Evolutionary conservation across 177 flowering plant species (phyloP), one percentile per base, ranked within the genome.

Genomic region (Tripterygium wilfordii): DNA sequence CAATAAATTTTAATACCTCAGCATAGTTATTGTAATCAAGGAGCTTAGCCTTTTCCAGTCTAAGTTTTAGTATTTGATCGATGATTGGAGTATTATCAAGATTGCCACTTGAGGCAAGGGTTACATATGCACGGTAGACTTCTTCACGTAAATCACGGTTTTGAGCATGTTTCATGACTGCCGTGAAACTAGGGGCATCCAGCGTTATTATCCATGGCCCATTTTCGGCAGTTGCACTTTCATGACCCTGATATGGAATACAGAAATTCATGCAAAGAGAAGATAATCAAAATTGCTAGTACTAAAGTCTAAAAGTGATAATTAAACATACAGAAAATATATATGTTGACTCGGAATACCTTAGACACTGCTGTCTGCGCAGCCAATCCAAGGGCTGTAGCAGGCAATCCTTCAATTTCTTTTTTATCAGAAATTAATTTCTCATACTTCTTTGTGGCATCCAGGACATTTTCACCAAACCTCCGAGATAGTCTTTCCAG

Each of bases 151-250:
- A 66, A 30, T 82, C 60, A 45, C 96, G 72, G 42, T 94, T 87
- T 33, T 42, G 57, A 49, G 92, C 79, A 72, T 94, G 95, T 74
- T 83, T 86, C 97, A 87, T 74, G 28, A 94, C 95, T 66, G 99
- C 58, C n/a, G 74, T 64, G 73, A 40, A 89, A 66, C 96, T 80
- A 31, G 97, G 97, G 38, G 75, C 90, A 69, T 87, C 96, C 80
- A 94, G 58, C 19, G 96, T 89, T 48, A 94, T 78, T 36, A 94
- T 33, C 99, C 99, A 94, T 21, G 97, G 99, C 12, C 99, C 97
- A 61, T 78, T 70, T 61, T 94, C 96, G 51, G 99, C 79, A 54
- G 85, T 90, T 51, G 99, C 99, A 72, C 77, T 70, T 65, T 78
- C 78, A 66, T 89, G 82, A 10, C 99, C 99, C 96, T 92, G 53